Percentiles rank a stretch among this genome's conserved stretches.
Conservation (phyloP, 176 grass and related monocot genomes). For the Zea luxurians region DNA sequence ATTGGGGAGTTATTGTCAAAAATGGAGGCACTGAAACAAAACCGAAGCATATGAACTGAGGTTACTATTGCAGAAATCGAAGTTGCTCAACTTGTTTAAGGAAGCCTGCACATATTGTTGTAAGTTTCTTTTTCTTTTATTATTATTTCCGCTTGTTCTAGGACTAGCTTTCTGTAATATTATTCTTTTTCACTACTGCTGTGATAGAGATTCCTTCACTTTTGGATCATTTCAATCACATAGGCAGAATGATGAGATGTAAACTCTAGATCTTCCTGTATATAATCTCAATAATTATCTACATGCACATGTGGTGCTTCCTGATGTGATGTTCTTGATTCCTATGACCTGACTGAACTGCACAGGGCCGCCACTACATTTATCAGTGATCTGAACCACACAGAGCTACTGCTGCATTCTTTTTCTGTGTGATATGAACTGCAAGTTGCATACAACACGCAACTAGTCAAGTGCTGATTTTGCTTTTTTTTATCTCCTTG, state of each 20-base stretch:
- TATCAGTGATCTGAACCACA: background rate
- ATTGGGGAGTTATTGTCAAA: constrained; percentile 85
- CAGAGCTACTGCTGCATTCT: background rate
- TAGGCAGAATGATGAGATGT: constrained; percentile 11
- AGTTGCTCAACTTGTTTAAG: constrained; percentile 27
- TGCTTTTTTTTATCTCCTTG: background rate
- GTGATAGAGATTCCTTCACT: background rate
- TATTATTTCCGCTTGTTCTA: constrained; percentile 22
- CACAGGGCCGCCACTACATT: background rate
- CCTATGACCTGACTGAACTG: background rate
- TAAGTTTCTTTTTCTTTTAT: constrained; percentile 33
- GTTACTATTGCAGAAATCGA: background rate
- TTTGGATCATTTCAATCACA: constrained; percentile 18
- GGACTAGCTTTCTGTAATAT: constrained; percentile 18
- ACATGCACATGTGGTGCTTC: background rate
- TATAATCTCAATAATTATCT: constrained; percentile 18
- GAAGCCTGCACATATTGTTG: constrained; percentile 33
- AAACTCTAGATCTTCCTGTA: constrained; percentile 10
- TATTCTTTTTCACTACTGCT: constrained; percentile 28
- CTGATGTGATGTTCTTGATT: background rate
- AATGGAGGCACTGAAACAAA: constrained; percentile 77
- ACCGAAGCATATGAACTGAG: constrained; percentile 48
- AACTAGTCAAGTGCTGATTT: background rate
- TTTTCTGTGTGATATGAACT: background rate
- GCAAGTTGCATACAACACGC: background rate